Evolutionary conservation across 2,329 filamentous ascomycete genomes (phyloP).

Genomic region (Cladosporium cucumerinum): DNA sequence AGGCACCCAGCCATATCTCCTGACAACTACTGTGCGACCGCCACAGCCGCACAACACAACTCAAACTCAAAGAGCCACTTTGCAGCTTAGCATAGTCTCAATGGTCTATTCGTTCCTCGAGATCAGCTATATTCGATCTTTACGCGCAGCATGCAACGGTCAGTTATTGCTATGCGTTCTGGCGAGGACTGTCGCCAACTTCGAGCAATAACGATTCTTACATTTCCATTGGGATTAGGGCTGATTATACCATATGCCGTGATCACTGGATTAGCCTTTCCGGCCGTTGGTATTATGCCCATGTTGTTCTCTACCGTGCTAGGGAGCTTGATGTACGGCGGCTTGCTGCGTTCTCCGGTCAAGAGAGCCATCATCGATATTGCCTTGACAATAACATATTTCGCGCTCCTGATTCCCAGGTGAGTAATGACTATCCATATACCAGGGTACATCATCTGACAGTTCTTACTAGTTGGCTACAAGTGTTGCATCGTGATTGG

Average conservation of each 20-base stretch:
- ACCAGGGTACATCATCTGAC: background rate
- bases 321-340: background rate
- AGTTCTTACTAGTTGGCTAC: background rate
- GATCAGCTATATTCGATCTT: background rate
- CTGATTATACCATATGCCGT: background rate
- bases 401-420: background rate
- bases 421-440: background rate
- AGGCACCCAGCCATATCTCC: background rate
- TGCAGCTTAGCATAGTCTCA: background rate
- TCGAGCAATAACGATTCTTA: background rate
- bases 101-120: background rate
- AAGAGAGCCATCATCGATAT: background rate
- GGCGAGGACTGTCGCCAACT: slow-evolving; percentile 1
- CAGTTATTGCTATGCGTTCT: background rate
- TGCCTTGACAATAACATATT: background rate
- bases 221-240: background rate
- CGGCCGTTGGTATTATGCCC: background rate
- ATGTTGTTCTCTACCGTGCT: background rate
- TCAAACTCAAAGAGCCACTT: background rate
- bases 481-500: background rate
- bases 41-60: background rate
- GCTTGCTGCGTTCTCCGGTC: background rate
- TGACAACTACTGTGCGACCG: background rate
- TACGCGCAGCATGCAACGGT: background rate
- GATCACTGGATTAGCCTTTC: background rate